Conservation (phyloP, 768 basidiomycete species). For the Boletus pseudopeckii region DNA sequence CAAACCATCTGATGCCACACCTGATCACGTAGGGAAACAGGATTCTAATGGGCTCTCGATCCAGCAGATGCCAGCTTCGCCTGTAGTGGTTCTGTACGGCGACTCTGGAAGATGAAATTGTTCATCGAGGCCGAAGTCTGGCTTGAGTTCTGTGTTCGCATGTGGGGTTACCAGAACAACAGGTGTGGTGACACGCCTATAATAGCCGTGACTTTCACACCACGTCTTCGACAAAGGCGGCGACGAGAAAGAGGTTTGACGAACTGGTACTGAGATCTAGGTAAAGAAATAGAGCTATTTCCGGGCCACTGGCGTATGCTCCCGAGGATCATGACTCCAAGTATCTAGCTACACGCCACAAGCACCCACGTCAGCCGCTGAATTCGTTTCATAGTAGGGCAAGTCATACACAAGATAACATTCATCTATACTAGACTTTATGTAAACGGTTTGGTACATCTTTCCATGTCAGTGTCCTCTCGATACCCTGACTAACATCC, state of each 20-base stretch:
- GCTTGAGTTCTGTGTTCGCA: too few relatives aligned
- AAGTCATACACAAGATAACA: background rate
- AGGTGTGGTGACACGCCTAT: too few relatives aligned
- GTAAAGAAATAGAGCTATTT: constrained; percentile 27
- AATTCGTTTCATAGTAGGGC: background rate
- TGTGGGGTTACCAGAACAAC: too few relatives aligned
- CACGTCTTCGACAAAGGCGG: constrained; percentile 39
- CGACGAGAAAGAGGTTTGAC: constrained; percentile 42
- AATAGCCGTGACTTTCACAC: too few relatives aligned
- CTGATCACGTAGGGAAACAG: constrained; percentile 38
- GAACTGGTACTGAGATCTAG: constrained; percentile 38
- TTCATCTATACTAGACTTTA: too few relatives aligned
- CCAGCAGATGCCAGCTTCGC: constrained; percentile 58
- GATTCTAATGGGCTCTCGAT: constrained; percentile 59
- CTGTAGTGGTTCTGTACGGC: constrained; percentile 34
- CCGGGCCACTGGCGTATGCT: constrained; percentile 2
- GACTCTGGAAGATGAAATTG: constrained; percentile 30
- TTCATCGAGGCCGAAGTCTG: too few relatives aligned
- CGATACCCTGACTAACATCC: constrained; percentile 25
- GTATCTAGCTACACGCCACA: background rate
- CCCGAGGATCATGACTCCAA: constrained; percentile 8
- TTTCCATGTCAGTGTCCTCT: too few relatives aligned
- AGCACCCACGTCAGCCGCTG: constrained; percentile 7
- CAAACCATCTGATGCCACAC: background rate
- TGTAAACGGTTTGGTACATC: background rate